Base-by-base conservation (phyloP, 2,329 filamentous ascomycete genomes). In the Penicillium sp. region DNA sequence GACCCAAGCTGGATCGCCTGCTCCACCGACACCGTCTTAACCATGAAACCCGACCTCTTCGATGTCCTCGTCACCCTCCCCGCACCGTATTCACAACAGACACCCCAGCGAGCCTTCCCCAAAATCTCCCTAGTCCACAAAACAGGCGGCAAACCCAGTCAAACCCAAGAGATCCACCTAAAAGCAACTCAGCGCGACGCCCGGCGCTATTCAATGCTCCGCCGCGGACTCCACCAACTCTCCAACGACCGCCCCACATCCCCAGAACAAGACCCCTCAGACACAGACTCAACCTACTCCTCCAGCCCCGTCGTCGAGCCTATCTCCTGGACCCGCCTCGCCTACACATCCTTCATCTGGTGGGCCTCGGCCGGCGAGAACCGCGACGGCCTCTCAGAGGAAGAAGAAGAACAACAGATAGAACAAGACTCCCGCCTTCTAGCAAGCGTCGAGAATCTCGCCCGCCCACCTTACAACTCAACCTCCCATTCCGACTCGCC, bases 1-100 rank as follows among this genome's bases (percentile, higher is more conserved):
- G 65, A 81, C 76, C 82, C 14, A 14, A 89, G 92, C 38, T 99
- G 92, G 92, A 87, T 96, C 57, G 94, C 93, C 13, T 97, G 92
- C 73, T 97, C 93, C 3, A 97, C 93, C 2, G 94, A 99, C 75
- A 93, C 89, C 68, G 94, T 99, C 56, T 82, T 99, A 14, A 86
- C 85, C 45, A 89, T 90, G 74, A 97, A 97, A 76, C 84, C 87
- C 49, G 84, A 89, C 2, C 83, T 99, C 2, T 97, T 92, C 80
- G 94, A 99, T 70, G 82, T 97, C 65, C 82, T 97, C 38, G 87
- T 97, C 58, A 90, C 90, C 52, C 83, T 97, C 68, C 90, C 92
- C 0, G 81, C 85, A 1, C 72, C 82, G 6, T 79, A 87, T 64
- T 75, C 84, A 4, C 77, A 83, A 51, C 77, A 85, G 43, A 82